These are phyloP conservation scores for Tubosaeta brunneosetosa DNA, from an alignment of 768 basidiomycete genomes.

Conservation along the genomic window DNA sequence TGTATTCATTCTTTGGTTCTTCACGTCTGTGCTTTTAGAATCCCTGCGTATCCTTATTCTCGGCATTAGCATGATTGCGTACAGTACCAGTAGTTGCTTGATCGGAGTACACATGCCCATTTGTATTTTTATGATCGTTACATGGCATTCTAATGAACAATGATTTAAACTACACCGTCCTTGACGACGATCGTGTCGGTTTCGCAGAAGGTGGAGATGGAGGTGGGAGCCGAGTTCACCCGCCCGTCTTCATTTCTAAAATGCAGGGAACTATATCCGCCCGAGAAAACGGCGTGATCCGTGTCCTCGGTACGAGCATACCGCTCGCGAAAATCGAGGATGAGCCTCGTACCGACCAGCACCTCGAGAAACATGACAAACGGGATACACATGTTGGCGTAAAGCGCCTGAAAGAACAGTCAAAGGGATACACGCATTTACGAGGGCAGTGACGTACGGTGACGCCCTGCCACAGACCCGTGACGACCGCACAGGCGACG, in stretches of 20 bases:
- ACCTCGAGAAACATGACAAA: constrained; percentile 31
- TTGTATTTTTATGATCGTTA: constrained; percentile 18
- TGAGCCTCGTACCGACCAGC: constrained; percentile 28
- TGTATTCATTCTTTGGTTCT: constrained; percentile 13
- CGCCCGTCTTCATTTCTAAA: constrained; percentile 7
- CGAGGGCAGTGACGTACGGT: constrained; percentile 15
- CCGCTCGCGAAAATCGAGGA: constrained; percentile 30
- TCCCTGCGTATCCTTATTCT: constrained; percentile 7
- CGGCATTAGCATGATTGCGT: constrained; percentile 9
- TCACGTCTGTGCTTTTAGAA: constrained; percentile 5
- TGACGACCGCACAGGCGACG: constrained; percentile 19
- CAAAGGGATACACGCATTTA: no score
- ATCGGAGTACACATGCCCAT: not conserved
- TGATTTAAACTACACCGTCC: constrained; percentile 4
- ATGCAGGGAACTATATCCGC: constrained; percentile 13
- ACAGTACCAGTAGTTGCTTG: not conserved
- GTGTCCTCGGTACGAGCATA: constrained; percentile 12
- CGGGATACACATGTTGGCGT: constrained; percentile 15
- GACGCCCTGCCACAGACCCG: constrained; percentile 24
- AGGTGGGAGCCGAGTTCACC: not conserved
- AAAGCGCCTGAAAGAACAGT: constrained; percentile 11
- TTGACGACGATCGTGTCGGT: constrained; percentile 13
- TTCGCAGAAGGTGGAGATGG: constrained; percentile 11
- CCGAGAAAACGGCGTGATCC: constrained; percentile 3
- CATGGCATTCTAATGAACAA: constrained; percentile 6